Conservation (phyloP, 805 yeast genomes). For the Hanseniaspora singularis region DNA sequence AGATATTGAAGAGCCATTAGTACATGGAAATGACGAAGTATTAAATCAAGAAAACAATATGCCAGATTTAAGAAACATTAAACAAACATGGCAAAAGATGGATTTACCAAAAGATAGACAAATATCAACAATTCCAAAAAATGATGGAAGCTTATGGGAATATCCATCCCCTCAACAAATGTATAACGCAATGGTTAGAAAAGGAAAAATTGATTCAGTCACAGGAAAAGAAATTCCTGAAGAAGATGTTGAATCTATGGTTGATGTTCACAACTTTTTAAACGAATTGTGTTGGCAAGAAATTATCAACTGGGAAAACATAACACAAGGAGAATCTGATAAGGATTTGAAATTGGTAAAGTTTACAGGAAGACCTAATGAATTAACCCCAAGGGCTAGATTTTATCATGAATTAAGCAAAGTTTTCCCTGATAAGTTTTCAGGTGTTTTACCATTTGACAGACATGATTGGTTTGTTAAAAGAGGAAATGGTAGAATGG, state of each 20-base stretch:
- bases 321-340: slow-evolving; percentile 33
- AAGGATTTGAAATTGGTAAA: slow-evolving; percentile 42
- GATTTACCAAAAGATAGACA: slow-evolving; percentile 76
- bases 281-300: slow-evolving; percentile 98
- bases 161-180: slow-evolving; percentile 98
- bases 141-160: slow-evolving; percentile 78
- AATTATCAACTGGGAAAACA: slow-evolving; percentile 80
- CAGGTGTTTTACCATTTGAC: slow-evolving; percentile 82
- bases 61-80: slow-evolving; percentile 56
- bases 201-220: slow-evolving; percentile 50
- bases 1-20: slow-evolving; percentile 18
- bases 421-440: slow-evolving; percentile 60
- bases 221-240: slow-evolving; percentile 70
- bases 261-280: slow-evolving; percentile 85
- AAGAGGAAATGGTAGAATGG: slow-evolving; percentile 46
- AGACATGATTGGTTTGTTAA: slow-evolving; percentile 98
- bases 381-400: slow-evolving; percentile 74
- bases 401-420: slow-evolving; percentile 53
- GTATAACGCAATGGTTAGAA: slow-evolving; percentile 94
- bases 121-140: slow-evolving; percentile 70
- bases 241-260: slow-evolving; percentile 95
- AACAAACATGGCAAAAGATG: slow-evolving; percentile 68
- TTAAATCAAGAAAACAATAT: slow-evolving; percentile 80
- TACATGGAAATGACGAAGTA: slow-evolving; percentile 4
- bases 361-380: slow-evolving; percentile 87